These are phyloP conservation scores for Lophiostoma macrostomum DNA, from an alignment of 495 filamentous ascomycete species.

Conservation along the genomic window DNA sequence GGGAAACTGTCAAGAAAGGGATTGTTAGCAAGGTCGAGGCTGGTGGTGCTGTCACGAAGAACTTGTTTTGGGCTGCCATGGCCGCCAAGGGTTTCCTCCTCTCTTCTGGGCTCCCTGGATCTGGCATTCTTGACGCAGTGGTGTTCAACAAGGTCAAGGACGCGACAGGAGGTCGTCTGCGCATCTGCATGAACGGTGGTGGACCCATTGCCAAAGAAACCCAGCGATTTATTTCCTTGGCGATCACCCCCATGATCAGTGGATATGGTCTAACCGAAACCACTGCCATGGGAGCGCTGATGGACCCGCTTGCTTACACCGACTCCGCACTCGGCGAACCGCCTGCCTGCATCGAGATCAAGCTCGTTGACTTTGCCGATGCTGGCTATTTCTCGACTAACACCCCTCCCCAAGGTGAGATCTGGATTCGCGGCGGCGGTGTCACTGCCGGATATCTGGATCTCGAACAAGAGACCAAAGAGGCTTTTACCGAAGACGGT, in stretches of 20 bases:
- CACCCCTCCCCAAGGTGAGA: conserved; percentile 89
- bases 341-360: conserved; percentile 79
- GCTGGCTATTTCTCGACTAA: conserved; percentile 86
- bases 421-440: conserved; percentile 82
- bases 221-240: conserved; percentile 45
- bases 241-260: conserved; percentile 45
- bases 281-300: conserved; percentile 86
- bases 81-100: conserved; percentile 79
- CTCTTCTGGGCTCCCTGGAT: conserved; percentile 70
- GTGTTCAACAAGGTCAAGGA: conserved; percentile 49
- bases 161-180: conserved; percentile 42
- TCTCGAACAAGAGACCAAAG: conserved; percentile 80
- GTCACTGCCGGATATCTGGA: conserved; percentile 74
- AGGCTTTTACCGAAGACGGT: conserved; percentile 68
- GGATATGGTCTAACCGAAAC: conserved; percentile 99
- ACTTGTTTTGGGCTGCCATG: conserved; percentile 91
- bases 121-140: conserved; percentile 46
- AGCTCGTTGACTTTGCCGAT: conserved; percentile 93
- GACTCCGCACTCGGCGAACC: conserved; percentile 75
- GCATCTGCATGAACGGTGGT: conserved; percentile 47
- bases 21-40: conserved; percentile 83
- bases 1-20: conserved; percentile 98
- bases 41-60: conserved; percentile 66
- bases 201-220: conserved; percentile 46
- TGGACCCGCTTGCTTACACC: conserved; percentile 88